These are phyloP conservation scores for Lippia alba DNA, from an alignment of 305 asterid species.

Conservation along the genomic window DNA sequence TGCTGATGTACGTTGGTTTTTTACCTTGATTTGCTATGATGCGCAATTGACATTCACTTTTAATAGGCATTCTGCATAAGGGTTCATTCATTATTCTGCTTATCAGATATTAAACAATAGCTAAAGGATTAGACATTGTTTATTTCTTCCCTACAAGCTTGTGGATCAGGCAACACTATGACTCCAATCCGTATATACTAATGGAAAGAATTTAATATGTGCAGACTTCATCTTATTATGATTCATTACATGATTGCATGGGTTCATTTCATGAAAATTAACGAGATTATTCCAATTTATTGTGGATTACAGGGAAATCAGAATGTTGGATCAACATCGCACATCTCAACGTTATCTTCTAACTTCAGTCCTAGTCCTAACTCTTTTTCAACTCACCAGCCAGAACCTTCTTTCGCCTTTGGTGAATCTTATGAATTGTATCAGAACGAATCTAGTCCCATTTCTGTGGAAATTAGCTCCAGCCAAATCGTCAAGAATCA, in stretches of 20 bases:
- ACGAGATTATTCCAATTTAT: constrained; percentile 28
- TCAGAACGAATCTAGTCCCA: constrained; percentile 64
- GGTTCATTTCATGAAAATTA: constrained; percentile 1
- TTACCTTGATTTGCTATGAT: constrained; percentile 25
- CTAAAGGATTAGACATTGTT: constrained; percentile 19
- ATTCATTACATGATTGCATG: constrained; percentile 18
- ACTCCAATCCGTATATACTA: constrained; percentile 19
- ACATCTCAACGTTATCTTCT: constrained; percentile 55
- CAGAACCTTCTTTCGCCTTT: constrained; percentile 53
- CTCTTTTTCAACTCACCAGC: constrained; percentile 60
- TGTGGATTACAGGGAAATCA: constrained; percentile 61
- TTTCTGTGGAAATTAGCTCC: constrained; percentile 74
- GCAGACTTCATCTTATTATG: constrained; percentile 17
- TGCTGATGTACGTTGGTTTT: background rate
- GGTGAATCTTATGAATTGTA: constrained; percentile 61
- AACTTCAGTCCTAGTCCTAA: constrained; percentile 57
- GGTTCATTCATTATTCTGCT: constrained; percentile 10
- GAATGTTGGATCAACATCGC: constrained; percentile 53
- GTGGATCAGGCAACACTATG: constrained; percentile 26
- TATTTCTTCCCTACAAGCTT: constrained; percentile 8
- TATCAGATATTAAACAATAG: constrained; percentile 11
- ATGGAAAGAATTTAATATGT: background rate
- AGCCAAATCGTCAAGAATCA: constrained; percentile 40
- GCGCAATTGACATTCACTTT: constrained; percentile 14
- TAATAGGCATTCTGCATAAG: constrained; percentile 21